Conservation (phyloP, 192 early-diverging fungal species). For the Coemansia sp. region DNA sequence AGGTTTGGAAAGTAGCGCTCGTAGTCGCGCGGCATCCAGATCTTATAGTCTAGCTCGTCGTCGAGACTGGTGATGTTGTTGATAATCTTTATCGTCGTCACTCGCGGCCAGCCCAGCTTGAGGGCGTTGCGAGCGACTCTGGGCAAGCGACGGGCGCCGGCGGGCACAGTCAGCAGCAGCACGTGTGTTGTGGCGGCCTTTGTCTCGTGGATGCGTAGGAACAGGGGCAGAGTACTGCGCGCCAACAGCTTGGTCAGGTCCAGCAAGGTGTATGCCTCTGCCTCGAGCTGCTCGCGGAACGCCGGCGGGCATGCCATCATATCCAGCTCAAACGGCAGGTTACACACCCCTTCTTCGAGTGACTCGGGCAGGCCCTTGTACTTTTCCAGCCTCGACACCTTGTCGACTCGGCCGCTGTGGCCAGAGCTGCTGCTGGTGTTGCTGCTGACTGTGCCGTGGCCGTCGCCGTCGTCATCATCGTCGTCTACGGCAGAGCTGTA, state of each 20-base stretch:
- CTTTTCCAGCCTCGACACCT: slow-evolving; percentile 50
- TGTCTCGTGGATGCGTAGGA: slow-evolving; percentile 49
- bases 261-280: slow-evolving; percentile 40
- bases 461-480: slow-evolving; percentile 1
- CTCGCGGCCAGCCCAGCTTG: slow-evolving; percentile 53
- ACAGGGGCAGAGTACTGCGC: slow-evolving; percentile 40
- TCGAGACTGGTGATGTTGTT: slow-evolving; percentile 29
- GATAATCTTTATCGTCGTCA: slow-evolving; percentile 45
- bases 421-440: slow-evolving; percentile 12
- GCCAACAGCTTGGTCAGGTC: slow-evolving; percentile 46
- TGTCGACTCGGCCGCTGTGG: slow-evolving; percentile 36
- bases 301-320: slow-evolving; percentile 44
- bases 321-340: slow-evolving; percentile 46
- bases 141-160: slow-evolving; percentile 32
- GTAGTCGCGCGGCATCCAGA: slow-evolving; percentile 56
- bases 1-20: slow-evolving; percentile 51
- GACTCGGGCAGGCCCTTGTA: slow-evolving; percentile 45
- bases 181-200: slow-evolving; percentile 50
- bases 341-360: slow-evolving; percentile 43
- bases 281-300: slow-evolving; percentile 50
- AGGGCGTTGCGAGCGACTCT: slow-evolving; percentile 41
- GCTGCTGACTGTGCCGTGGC: slow-evolving; percentile 18
- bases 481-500: slow-evolving; percentile 14
- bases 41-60: slow-evolving; percentile 50
- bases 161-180: slow-evolving; percentile 36